A percentile compares a stretch with the other conserved stretches of the same genome.
phyloP scores from a whole-genome alignment of 1,284 basidiomycete species.

The Takashimella koratensis region DNA sequence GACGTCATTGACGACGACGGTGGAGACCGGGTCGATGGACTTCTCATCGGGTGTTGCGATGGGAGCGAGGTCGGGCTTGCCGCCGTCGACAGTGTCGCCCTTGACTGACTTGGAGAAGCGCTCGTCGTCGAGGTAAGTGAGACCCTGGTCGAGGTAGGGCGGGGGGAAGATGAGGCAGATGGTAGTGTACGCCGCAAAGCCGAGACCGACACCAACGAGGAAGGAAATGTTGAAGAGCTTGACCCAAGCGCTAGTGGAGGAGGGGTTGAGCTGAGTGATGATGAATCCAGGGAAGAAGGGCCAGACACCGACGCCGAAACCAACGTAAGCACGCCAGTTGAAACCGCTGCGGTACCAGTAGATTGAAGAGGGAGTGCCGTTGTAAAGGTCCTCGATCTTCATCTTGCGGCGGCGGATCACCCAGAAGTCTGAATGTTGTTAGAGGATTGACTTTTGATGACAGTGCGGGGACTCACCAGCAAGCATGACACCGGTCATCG shows the following conservation, averaged over 20 bases:
- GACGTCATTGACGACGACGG: background rate
- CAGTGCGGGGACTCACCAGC: too few species aligned
- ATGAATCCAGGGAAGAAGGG: constrained; percentile 27
- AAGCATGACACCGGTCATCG: constrained; percentile 47
- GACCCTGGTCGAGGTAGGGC: constrained; percentile 11
- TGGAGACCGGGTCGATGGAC: background rate
- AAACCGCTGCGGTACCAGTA: constrained; percentile 33
- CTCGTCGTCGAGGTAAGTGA: constrained; percentile 9
- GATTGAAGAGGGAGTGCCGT: constrained; percentile 13
- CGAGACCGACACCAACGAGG: constrained; percentile 19
- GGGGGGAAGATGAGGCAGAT: constrained; percentile 20
- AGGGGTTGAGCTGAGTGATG: constrained; percentile 16
- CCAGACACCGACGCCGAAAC: constrained; percentile 18
- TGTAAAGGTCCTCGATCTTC: constrained; percentile 41
- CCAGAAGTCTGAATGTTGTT: constrained; percentile 47
- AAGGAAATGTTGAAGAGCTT: constrained; percentile 32
- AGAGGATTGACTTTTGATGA: too few species aligned
- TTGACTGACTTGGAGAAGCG: background rate
- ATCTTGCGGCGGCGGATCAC: constrained; percentile 42
- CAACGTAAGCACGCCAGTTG: constrained; percentile 28
- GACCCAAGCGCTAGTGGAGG: constrained; percentile 16
- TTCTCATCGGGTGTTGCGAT: background rate
- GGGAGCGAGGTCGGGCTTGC: background rate
- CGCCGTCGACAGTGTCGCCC: background rate
- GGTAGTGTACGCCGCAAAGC: constrained; percentile 11